phyloP scores from a whole-genome alignment of 176 grass and related monocot genomes.

The Musa beccarii region DNA sequence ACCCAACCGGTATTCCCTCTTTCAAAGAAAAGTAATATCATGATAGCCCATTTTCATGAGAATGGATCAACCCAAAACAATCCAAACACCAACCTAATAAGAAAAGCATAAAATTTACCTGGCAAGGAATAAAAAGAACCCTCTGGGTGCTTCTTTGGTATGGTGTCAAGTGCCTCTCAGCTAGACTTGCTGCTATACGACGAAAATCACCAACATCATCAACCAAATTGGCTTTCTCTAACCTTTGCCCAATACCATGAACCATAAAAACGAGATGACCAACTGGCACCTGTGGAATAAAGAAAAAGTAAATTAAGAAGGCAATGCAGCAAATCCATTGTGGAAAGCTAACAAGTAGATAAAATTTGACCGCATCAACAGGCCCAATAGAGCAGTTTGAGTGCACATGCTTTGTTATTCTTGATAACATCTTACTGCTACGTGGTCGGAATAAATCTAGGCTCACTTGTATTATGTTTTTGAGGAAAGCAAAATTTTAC shows the following conservation, averaged over 20 bases:
- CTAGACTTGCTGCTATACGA: constrained; percentile 60
- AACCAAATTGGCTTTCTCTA: constrained; percentile 96
- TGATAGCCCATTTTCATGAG: not conserved
- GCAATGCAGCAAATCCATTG: not conserved
- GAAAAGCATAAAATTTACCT: constrained; percentile 40
- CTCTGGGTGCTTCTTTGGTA: constrained; percentile 92
- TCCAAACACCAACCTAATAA: not conserved
- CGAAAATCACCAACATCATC: constrained; percentile 98
- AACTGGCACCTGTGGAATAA: constrained; percentile 71
- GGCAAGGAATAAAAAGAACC: constrained; percentile 97
- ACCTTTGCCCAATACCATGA: constrained; percentile 93
- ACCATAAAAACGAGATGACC: constrained; percentile 97
- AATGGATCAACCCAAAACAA: not conserved
- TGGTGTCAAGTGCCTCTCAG: constrained; percentile 87
- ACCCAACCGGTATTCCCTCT: not conserved
- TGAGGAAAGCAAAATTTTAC: not conserved
- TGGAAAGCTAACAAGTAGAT: not conserved
- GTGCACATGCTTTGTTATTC: not conserved
- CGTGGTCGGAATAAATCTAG: not conserved
- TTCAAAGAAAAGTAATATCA: not conserved
- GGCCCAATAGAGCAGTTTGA: not conserved
- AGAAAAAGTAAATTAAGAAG: not conserved
- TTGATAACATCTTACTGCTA: not conserved
- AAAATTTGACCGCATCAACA: not conserved
- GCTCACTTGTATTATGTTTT: not conserved